Evolutionary conservation across 2,329 filamentous ascomycete species (phyloP).

Genomic region (Epichloe festucae): DNA sequence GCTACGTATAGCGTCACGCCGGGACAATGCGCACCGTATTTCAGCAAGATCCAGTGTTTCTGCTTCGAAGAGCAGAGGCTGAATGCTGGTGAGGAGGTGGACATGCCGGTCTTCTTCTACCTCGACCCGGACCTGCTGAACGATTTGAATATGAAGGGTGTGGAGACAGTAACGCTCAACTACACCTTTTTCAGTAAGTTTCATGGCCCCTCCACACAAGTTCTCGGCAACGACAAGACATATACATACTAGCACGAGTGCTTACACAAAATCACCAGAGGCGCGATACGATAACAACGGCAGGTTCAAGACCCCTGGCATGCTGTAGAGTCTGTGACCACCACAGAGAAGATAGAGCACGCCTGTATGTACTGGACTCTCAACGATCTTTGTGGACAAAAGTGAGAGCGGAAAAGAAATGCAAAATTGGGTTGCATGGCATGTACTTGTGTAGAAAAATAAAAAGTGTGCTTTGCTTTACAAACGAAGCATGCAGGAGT

Average conservation of each 20-base stretch:
- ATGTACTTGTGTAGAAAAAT: neutral
- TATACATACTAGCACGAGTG: neutral
- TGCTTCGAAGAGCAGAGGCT: slow-evolving; percentile 96
- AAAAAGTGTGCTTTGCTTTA: neutral
- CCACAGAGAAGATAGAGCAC: neutral
- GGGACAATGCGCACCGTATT: slow-evolving; percentile 90
- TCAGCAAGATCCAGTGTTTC: slow-evolving; percentile 99
- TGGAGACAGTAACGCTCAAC: slow-evolving; percentile 88
- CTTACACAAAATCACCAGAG: slow-evolving; percentile 17
- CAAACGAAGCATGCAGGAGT: neutral
- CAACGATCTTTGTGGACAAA: neutral
- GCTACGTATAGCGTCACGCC: slow-evolving; percentile 97
- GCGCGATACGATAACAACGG: slow-evolving; percentile 35
- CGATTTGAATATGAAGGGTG: slow-evolving; percentile 82
- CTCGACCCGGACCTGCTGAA: slow-evolving; percentile 90
- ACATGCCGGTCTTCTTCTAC: slow-evolving; percentile 99
- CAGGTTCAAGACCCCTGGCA: slow-evolving; percentile 25
- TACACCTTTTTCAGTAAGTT: slow-evolving; percentile 96
- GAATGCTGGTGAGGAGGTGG: slow-evolving; percentile 89
- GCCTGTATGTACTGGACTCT: neutral
- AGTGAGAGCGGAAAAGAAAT: neutral
- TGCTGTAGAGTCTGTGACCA: slow-evolving; percentile 7
- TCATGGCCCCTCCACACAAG: too few species aligned
- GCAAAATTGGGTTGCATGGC: neutral
- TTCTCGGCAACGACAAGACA: neutral